Conservation (phyloP, 148 eudicot genomes). For the Chenopodium quinoa region DNA sequence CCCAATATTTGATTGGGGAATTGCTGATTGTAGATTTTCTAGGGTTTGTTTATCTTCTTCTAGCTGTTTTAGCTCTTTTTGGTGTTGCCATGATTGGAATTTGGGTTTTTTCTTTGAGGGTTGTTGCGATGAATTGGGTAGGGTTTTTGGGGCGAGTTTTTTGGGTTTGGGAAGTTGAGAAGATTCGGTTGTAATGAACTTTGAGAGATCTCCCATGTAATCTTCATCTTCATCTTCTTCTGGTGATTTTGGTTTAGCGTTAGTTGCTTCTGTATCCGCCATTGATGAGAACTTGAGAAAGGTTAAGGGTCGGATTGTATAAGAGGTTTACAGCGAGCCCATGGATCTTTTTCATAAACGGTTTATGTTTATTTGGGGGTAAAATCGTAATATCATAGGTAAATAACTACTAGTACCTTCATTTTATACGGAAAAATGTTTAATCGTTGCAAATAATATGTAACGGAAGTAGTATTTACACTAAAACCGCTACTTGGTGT, state of each 20-base stretch:
- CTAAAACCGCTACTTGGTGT: too few relatives aligned
- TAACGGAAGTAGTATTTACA: too few relatives aligned
- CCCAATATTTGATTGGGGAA: constrained; percentile 82
- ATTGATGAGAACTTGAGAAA: constrained; percentile 21
- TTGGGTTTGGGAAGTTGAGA: constrained; percentile 38
- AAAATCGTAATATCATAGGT: too few relatives aligned
- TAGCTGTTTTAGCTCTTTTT: constrained; percentile 51
- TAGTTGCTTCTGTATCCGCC: constrained; percentile 30
- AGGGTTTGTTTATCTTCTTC: constrained; percentile 75
- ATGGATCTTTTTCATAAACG: too few relatives aligned
- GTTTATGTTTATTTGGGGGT: too few relatives aligned
- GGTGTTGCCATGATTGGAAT: constrained; percentile 43
- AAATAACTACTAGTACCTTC: too few relatives aligned
- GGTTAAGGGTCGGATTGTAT: not conserved
- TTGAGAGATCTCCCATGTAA: constrained; percentile 92
- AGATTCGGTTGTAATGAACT: constrained; percentile 54
- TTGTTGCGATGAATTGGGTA: constrained; percentile 6
- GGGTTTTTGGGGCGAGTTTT: constrained; percentile 34
- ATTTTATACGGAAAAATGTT: too few relatives aligned
- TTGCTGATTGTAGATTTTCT: constrained; percentile 53
- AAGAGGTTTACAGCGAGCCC: too few relatives aligned
- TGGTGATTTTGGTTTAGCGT: not conserved
- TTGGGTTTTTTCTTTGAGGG: constrained; percentile 55
- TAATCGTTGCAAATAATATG: too few relatives aligned
- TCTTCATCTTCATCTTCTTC: constrained; percentile 50